Conservation (phyloP, 768 basidiomycete species). For the Lactarius deliciosus region DNA sequence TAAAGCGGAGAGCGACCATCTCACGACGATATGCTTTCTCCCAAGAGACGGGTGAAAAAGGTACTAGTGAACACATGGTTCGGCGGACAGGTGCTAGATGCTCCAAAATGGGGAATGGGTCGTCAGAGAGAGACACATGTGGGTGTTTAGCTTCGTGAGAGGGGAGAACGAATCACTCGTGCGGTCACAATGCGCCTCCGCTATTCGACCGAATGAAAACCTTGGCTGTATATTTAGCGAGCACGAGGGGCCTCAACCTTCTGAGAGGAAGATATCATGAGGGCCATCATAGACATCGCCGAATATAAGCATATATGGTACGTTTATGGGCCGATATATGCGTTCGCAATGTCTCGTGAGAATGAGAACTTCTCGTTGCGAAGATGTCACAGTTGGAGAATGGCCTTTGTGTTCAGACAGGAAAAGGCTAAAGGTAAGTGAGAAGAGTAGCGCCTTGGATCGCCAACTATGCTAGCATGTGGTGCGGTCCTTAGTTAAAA, state of each 20-base stretch:
- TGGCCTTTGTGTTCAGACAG: neutral
- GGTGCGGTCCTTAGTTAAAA: neutral
- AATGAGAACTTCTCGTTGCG: neutral
- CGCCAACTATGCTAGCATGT: neutral
- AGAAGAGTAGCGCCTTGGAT: neutral
- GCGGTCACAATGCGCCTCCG: neutral
- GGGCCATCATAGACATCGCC: neutral
- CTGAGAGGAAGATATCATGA: neutral
- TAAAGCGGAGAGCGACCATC: neutral
- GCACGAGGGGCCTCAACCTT: neutral
- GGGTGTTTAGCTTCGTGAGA: slow-evolving; percentile 1
- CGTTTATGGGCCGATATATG: neutral
- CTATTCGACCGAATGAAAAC: neutral
- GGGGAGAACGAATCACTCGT: neutral
- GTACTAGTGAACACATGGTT: neutral
- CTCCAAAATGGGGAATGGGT: neutral
- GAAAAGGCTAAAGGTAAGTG: neutral
- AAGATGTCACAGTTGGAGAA: neutral
- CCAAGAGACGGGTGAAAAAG: neutral
- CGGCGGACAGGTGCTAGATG: neutral
- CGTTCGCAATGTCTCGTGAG: neutral
- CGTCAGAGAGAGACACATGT: neutral
- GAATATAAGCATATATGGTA: neutral
- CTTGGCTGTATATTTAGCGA: neutral
- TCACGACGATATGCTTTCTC: neutral